Evolutionary conservation across 441 rosid genomes (phyloP).

Genomic region (Capsella rubella): DNA sequence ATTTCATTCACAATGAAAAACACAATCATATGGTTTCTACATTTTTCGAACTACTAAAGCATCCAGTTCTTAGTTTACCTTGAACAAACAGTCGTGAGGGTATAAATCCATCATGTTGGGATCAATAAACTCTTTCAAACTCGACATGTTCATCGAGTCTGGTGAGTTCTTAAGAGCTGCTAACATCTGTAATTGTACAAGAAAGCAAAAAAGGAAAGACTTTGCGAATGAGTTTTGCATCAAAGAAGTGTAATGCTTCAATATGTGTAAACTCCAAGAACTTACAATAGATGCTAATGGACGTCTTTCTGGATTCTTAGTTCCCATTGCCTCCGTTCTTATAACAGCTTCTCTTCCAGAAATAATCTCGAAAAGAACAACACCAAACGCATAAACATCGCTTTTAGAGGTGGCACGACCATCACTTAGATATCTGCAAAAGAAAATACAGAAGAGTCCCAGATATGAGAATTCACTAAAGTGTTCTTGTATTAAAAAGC

Average conservation of each 20-base stretch:
- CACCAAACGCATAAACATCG: conserved; percentile 97
- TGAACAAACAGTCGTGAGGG: conserved; percentile 91
- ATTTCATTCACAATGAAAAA: conserved; percentile 10
- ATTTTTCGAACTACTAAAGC: conserved; percentile 8
- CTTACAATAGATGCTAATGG: conserved; percentile 88
- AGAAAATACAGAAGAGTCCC: conserved; percentile 12
- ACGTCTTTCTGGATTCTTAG: conserved; percentile 80
- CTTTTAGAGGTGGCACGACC: conserved; percentile 93
- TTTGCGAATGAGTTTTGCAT: not conserved
- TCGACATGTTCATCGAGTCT: conserved; percentile 73
- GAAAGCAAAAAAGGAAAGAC: not conserved
- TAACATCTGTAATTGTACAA: conserved; percentile 78
- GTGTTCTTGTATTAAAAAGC: conserved; percentile 15
- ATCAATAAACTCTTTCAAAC: conserved; percentile 79
- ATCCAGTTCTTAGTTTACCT: conserved; percentile 55
- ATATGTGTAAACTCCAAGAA: conserved; percentile 27
- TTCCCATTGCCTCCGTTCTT: conserved; percentile 62
- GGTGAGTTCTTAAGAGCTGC: conserved; percentile 74
- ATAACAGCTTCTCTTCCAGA: conserved; percentile 93
- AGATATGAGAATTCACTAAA: conserved; percentile 16
- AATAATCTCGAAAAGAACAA: conserved; percentile 86
- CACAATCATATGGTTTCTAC: not conserved
- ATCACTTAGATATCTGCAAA: conserved; percentile 81
- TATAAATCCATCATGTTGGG: conserved; percentile 85
- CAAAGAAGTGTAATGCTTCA: conserved; percentile 22